Conservation (phyloP, 169 alveolate genomes). For the Eimeria praecox region DNA sequence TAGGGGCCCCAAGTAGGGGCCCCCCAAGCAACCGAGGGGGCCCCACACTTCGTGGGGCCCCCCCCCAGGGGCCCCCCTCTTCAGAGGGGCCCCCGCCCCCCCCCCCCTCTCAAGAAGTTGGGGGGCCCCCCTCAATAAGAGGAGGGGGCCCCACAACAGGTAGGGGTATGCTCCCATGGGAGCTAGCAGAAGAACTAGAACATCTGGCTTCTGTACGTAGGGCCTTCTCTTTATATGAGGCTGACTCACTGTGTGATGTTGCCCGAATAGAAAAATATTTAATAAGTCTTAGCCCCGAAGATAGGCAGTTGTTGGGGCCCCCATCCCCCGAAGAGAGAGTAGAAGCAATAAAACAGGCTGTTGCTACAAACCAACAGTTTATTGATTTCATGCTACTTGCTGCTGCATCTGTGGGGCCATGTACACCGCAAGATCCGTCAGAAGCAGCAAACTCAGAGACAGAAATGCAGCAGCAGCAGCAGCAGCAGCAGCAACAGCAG, state of each 20-base stretch:
- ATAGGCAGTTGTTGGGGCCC: constrained; percentile 66
- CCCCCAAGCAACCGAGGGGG: too few relatives aligned
- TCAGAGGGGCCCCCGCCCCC: too few relatives aligned
- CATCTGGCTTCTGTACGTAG: constrained; percentile 70
- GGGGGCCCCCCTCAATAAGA: too few relatives aligned
- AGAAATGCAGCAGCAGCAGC: constrained; percentile 44
- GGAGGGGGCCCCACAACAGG: too few relatives aligned
- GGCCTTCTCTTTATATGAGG: constrained; percentile 71
- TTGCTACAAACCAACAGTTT: constrained; percentile 77
- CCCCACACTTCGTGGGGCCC: too few relatives aligned
- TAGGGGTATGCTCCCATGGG: background rate
- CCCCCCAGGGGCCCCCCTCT: too few relatives aligned
- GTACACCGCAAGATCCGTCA: background rate
- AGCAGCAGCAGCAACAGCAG: background rate
- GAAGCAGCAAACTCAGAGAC: background rate
- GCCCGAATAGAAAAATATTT: constrained; percentile 74
- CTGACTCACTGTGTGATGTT: constrained; percentile 71
- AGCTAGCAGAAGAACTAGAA: constrained; percentile 58
- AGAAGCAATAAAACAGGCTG: constrained; percentile 23
- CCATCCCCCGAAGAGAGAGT: constrained; percentile 53
- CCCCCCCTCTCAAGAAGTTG: too few relatives aligned
- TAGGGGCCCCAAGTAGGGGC: background rate
- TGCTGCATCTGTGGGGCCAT: constrained; percentile 61
- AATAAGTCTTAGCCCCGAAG: constrained; percentile 19
- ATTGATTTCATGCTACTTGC: constrained; percentile 76